Evolutionary conservation across 768 basidiomycete species (phyloP), one percentile per base, ranked within the genome.

Genomic region (Clavaria fumosa): DNA sequence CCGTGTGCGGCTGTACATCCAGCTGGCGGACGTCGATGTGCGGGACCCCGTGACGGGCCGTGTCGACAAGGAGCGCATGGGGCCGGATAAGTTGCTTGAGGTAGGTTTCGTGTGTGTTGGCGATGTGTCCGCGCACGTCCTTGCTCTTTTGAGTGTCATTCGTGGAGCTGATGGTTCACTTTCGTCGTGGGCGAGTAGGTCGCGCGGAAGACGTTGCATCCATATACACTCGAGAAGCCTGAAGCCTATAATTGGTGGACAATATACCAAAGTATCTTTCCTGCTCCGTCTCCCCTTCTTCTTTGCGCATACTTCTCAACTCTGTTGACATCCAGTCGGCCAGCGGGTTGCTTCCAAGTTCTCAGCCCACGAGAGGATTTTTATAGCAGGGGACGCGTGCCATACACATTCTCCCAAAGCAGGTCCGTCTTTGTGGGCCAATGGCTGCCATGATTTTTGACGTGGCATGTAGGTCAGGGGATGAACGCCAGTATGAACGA

Each of bases 401-500:
- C 75, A 75, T 49, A 75, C 72, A 1, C 74, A 75, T 53, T 75
- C 70, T 0, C 73, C 74, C 0, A 78, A 77, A 57, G 73, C 71
- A 43, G 71, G 75, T 71, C 31, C 30, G 58, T 34, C 5, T 2
- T 0, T 36, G 6, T 31, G 12, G 22, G 23, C 4, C 27, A 0
- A 24, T 15, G 21, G 7, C 11, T 43, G 15, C 37, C 10, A 11
- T 31, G 4, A 31, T 15, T 22, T 14, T n/a, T 18, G 26, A n/a
- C 23, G 9, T 31, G 39, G 9, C 30, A 18, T 19, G 2, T 40
- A 74, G 73, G 78, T 10, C 79, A 82, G 51, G 79, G 77, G 7
- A 75, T 79, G 78, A 79, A 80, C 46, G 78, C 77, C 5, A 73
- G 74, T 43, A 80, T 81, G 72, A 73, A 71, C 34, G 80, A 82